A percentile compares a stretch with the other conserved stretches of the same genome.
phyloP scores from a whole-genome alignment of 345 rosid genomes.

The Rhizophora apiculata region DNA sequence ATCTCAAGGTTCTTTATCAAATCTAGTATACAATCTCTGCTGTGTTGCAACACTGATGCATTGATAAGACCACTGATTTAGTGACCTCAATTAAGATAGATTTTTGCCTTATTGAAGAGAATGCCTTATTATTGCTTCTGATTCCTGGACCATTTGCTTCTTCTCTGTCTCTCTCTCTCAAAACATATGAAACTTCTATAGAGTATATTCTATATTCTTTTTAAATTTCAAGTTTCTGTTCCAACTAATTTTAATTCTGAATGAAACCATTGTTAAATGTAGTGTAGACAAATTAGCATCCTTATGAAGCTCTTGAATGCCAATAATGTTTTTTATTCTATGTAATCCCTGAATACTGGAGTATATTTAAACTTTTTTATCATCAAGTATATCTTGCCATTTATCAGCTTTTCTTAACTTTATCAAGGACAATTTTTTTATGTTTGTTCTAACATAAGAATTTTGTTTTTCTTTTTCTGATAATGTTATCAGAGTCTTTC shows the following conservation, averaged over 20 bases:
- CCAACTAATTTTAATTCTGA: background rate
- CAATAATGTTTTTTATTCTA: background rate
- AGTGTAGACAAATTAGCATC: background rate
- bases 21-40: background rate
- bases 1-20: slow-evolving; percentile 59
- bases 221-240: background rate
- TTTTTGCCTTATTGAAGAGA: too few relatives aligned
- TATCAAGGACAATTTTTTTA: background rate
- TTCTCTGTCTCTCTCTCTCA: background rate
- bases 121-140: background rate
- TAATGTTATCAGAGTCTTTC: slow-evolving; percentile 63
- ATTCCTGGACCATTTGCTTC: background rate
- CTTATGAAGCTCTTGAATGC: background rate
- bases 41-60: background rate
- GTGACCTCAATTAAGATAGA: too few relatives aligned
- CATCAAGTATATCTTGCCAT: background rate
- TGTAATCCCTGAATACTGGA: background rate
- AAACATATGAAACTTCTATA: background rate
- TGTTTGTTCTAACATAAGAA: slow-evolving; percentile 11
- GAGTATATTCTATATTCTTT: background rate
- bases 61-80: too few relatives aligned
- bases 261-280: background rate
- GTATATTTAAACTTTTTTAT: background rate
- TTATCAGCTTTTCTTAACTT: background rate
- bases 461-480: background rate